A percentile compares a stretch with the other conserved stretches of the same genome.
phyloP scores from a whole-genome alignment of 352 stramenopile genomes.

The Globisporangium canariense region DNA sequence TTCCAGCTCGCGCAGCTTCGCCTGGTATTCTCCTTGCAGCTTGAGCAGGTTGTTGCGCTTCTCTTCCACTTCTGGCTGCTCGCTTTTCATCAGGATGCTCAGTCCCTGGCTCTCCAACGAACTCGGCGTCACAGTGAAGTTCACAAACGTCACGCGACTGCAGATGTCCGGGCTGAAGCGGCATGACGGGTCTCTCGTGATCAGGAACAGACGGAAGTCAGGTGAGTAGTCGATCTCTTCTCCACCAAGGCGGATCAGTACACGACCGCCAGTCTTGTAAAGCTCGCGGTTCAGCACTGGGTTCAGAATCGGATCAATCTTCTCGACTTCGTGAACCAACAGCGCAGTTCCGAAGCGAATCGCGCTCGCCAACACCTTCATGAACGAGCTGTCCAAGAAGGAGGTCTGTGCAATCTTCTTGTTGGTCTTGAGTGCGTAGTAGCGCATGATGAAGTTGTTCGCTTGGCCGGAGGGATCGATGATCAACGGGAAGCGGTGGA shows the following conservation, averaged over 20 bases:
- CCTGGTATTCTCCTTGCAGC: constrained; percentile 98
- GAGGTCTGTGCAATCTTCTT: constrained; percentile 97
- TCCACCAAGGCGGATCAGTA: constrained; percentile 96
- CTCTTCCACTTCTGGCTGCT: constrained; percentile 98
- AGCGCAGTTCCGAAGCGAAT: constrained; percentile 99
- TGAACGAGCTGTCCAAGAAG: constrained; percentile 99
- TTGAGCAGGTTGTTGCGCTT: constrained; percentile 95
- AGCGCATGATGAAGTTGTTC: constrained; percentile 98
- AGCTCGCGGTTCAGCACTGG: constrained; percentile 99
- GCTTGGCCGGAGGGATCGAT: constrained; percentile 98
- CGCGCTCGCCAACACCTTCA: constrained; percentile 99
- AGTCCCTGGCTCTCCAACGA: constrained; percentile 97
- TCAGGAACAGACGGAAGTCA: constrained; percentile 98
- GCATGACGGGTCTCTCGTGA: constrained; percentile 96
- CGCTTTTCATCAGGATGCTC: constrained; percentile 93
- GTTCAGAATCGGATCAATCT: constrained; percentile 99
- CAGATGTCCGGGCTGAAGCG: constrained; percentile 99
- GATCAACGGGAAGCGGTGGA: constrained; percentile 97
- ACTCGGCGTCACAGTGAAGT: constrained; percentile 99
- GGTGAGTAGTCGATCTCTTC: constrained; percentile 99
- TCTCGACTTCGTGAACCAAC: constrained; percentile 99
- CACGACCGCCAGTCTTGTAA: constrained; percentile 97
- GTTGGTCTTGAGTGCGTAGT: constrained; percentile 90
- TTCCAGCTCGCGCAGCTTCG: constrained; percentile 95
- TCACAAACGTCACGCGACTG: constrained; percentile 98